phyloP scores from a whole-genome alignment of 164 flowering plant genomes.

The Vitis labrusca region DNA sequence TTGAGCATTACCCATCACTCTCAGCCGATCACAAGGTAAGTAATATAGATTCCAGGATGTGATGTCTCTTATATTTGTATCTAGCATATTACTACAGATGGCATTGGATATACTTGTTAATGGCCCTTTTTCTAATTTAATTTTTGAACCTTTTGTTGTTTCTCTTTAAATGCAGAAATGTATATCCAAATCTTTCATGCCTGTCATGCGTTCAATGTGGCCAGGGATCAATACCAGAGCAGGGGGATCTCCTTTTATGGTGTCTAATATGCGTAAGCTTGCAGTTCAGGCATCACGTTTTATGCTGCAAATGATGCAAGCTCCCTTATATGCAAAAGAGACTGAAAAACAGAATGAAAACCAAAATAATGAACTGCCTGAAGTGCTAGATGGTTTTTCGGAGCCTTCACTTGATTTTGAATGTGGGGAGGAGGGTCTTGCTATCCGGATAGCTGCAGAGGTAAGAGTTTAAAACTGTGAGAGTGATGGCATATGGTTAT shows the following conservation, averaged over 20 bases:
- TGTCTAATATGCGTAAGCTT: conserved; percentile 80
- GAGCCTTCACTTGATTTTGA: conserved; percentile 52
- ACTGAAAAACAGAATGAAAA: conserved; percentile 29
- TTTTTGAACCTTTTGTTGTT: neutral
- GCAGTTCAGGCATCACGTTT: conserved; percentile 89
- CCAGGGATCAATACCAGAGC: conserved; percentile 79
- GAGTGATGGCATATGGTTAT: neutral
- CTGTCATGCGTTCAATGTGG: conserved; percentile 86
- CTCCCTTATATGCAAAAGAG: conserved; percentile 59
- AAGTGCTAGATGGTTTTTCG: conserved; percentile 21
- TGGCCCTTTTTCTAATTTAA: too few species aligned
- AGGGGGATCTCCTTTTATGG: conserved; percentile 54
- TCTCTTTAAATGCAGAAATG: conserved; percentile 52
- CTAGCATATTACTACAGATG: neutral
- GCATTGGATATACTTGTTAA: neutral
- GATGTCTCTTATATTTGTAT: neutral
- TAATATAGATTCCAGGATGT: neutral
- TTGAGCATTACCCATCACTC: conserved; percentile 90
- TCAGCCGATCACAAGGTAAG: conserved; percentile 85
- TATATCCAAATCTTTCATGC: conserved; percentile 79
- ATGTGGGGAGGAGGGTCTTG: conserved; percentile 87
- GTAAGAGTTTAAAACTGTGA: conserved; percentile 28
- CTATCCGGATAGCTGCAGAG: conserved; percentile 82
- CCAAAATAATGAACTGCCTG: conserved; percentile 22
- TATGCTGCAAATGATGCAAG: conserved; percentile 97